A percentile compares a stretch with the other conserved stretches of the same genome.
Conservation (phyloP, 2,329 filamentous ascomycete species). For the Fusarium sarcochroum region DNA sequence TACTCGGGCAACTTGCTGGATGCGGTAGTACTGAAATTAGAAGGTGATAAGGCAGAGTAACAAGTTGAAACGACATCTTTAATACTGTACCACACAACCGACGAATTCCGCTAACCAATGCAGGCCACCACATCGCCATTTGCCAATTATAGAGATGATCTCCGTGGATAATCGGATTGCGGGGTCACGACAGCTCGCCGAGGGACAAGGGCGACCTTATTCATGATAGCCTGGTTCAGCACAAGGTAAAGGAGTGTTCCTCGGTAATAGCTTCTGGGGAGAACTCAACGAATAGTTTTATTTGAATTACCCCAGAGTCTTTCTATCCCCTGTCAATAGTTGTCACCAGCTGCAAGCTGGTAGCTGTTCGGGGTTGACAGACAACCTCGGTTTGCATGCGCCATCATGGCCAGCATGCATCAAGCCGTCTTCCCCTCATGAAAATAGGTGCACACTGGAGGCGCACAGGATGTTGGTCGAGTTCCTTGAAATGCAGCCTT, state of each 20-base stretch:
- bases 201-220: constrained; percentile 2
- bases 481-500: constrained; percentile 1
- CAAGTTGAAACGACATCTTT: constrained; percentile 7
- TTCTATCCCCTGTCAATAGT: constrained; percentile 14
- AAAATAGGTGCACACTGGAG: not conserved
- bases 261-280: constrained; percentile 6
- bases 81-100: not conserved
- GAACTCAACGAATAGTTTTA: constrained; percentile 23
- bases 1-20: not conserved
- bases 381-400: constrained; percentile 21
- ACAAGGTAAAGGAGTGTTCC: constrained; percentile 2
- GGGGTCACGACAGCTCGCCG: constrained; percentile 30
- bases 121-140: constrained; percentile 45
- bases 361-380: constrained; percentile 30
- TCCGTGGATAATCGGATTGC: constrained; percentile 29
- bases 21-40: not conserved
- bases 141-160: constrained; percentile 19
- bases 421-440: constrained; percentile 11
- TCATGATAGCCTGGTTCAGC: constrained; percentile 12
- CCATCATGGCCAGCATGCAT: constrained; percentile 16
- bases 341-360: constrained; percentile 25
- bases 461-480: not conserved
- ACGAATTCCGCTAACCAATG: constrained; percentile 45
- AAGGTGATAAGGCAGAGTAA: not conserved
- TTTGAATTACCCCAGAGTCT: constrained; percentile 24